Percentiles rank a stretch among this genome's conserved stretches.
phyloP scores from a whole-genome alignment of 306 rosid species.

The Trichosanthes cucumerina region DNA sequence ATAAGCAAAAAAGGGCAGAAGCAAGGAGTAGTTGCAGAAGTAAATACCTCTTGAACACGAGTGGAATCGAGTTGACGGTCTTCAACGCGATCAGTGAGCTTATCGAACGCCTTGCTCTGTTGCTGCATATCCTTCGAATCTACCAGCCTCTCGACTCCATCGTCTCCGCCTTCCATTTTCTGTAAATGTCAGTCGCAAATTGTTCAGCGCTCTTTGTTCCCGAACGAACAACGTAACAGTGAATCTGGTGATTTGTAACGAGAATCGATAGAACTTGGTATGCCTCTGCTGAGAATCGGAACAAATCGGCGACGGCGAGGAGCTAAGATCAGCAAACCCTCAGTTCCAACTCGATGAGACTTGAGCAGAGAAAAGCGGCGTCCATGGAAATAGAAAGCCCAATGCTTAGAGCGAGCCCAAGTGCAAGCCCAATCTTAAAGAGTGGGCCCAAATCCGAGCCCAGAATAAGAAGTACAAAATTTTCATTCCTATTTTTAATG shows the following conservation, averaged over 20 bases:
- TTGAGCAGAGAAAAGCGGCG: not conserved
- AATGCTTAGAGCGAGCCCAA: not conserved
- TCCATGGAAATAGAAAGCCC: not conserved
- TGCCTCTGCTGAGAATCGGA: not conserved
- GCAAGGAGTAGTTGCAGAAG: not conserved
- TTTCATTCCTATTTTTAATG: too few relatives aligned
- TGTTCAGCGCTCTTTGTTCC: not conserved
- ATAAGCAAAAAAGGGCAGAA: not conserved
- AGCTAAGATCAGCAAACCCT: not conserved
- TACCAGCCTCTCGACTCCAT: conserved; percentile 52
- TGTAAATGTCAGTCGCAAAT: not conserved
- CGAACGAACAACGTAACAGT: not conserved
- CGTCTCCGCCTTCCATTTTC: conserved; percentile 69
- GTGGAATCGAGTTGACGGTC: conserved; percentile 97
- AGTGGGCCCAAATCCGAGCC: too few relatives aligned
- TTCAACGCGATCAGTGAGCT: conserved; percentile 95
- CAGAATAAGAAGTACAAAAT: too few relatives aligned
- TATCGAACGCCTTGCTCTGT: conserved; percentile 91
- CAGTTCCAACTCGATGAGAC: not conserved
- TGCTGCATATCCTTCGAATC: conserved; percentile 85
- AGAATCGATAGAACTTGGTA: not conserved
- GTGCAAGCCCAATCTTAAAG: not conserved
- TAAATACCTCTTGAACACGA: conserved; percentile 72
- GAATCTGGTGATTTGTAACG: not conserved
- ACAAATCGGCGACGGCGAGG: not conserved